Evolutionary conservation across 1,139 yeast genomes (phyloP), one percentile per base, ranked within the genome.

Genomic region (Geotrichum phurueaensis): DNA sequence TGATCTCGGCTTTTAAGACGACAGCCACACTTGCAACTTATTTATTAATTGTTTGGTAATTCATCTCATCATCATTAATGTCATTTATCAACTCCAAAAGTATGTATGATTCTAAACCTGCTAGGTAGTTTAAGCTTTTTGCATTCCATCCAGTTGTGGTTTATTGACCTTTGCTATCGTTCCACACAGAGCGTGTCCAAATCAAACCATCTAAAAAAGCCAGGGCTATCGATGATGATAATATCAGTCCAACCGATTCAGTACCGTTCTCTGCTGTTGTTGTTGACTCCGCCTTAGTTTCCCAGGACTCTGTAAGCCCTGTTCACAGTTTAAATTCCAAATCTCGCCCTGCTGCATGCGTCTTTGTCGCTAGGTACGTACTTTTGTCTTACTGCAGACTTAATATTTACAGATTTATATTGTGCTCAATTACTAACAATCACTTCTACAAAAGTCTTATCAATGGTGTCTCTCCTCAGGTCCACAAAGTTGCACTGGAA

Each of bases 301-400:
- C 47, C 5, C 47, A 15, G 20, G 20, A 45, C 22, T 29, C 25
- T 45, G 36, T 54, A 31, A 22, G 55, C 45, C 33, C 48, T 36
- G 36, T 54, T 22, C 48, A 51, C 53, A 48, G 52, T 18, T 36
- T 39, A 12, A 29, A 39, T 29, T 27, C 61, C 10, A 59, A 59
- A n/a, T 47, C 61, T 36, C 53, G 58, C n/a, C 96, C 96, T 18
- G 86, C 96, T 0, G 84, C 96, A 2, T 90, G 96, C 73, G 88
- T 89, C 0, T 90, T 90, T 76, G 97, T 90, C 59, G 97, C 96
- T 33, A 79, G 76, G 64, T 62, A 54, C n/a, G 61, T 64, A 56
- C 57, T 10, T 65, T 60, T 22, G 6, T 7, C n/a, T 23, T 20
- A 29, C 2, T 5, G 3, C 27, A 29, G 6, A 23, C 7, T 29